Evolutionary conservation across 805 yeast genomes (phyloP).

Genomic region (Blastobotrys robertii): DNA sequence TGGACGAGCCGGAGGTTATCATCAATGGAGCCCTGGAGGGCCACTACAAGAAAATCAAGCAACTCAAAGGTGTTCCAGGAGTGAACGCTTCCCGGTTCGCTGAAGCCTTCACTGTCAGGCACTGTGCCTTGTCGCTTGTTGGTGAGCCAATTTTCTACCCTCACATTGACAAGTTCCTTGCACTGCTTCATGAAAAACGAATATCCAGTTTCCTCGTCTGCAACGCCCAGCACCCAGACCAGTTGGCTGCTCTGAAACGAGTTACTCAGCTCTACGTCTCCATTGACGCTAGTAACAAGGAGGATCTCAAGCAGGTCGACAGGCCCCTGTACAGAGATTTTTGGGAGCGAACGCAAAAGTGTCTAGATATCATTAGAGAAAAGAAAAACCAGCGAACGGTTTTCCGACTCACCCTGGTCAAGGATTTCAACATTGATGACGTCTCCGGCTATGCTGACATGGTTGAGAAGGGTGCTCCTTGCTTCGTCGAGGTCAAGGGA

Average conservation of each 20-base stretch:
- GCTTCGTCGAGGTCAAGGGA: conserved; percentile 87
- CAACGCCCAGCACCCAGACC: conserved; percentile 93
- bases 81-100: conserved; percentile 81
- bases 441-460: conserved; percentile 76
- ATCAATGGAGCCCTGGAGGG: conserved; percentile 79
- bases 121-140: conserved; percentile 85
- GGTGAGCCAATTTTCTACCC: conserved; percentile 96
- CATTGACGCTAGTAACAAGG: conserved; percentile 86
- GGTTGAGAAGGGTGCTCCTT: conserved; percentile 72
- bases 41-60: conserved; percentile 85
- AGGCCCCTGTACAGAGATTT: conserved; percentile 83
- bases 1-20: conserved; percentile 78
- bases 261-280: conserved; percentile 90
- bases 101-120: conserved; percentile 81
- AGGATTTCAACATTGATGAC: conserved; percentile 84
- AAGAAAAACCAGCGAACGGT: conserved; percentile 85
- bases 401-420: conserved; percentile 79
- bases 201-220: conserved; percentile 87
- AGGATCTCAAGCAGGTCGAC: conserved; percentile 71
- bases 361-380: conserved; percentile 68
- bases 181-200: conserved; percentile 65
- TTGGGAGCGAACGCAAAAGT: conserved; percentile 79
- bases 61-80: conserved; percentile 94
- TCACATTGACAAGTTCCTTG: conserved; percentile 74
- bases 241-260: conserved; percentile 53